Conservation (phyloP, 2,329 filamentous ascomycete genomes). For the Paecilomyces variotii region DNA sequence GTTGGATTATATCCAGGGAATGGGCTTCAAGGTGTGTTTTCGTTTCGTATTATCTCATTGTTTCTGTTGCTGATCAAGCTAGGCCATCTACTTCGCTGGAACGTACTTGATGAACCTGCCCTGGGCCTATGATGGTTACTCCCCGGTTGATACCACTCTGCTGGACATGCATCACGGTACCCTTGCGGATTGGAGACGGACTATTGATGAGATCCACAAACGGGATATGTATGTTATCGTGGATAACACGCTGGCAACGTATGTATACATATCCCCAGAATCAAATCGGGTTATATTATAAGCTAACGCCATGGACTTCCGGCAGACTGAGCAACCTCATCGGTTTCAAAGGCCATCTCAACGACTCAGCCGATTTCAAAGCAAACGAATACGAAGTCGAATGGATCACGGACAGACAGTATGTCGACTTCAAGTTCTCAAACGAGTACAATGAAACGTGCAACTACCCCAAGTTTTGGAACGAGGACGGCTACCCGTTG, state of each 20-base stretch:
- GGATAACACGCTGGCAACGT: constrained; percentile 53
- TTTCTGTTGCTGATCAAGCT: constrained; percentile 3
- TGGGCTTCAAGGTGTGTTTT: constrained; percentile 44
- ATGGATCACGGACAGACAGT: constrained; percentile 28
- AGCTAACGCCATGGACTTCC: neutral
- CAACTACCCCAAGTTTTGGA: constrained; percentile 49
- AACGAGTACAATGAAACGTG: constrained; percentile 43
- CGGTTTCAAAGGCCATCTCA: neutral
- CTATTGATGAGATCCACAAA: constrained; percentile 46
- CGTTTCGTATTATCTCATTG: too few species aligned
- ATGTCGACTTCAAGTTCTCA: constrained; percentile 45
- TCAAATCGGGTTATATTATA: neutral
- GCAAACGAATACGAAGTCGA: neutral
- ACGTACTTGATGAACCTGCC: constrained; percentile 51
- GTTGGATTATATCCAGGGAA: constrained; percentile 51
- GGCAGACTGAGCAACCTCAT: neutral
- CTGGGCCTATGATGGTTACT: constrained; percentile 50
- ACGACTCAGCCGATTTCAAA: neutral
- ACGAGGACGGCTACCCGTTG: constrained; percentile 41
- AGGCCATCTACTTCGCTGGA: constrained; percentile 50
- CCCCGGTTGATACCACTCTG: constrained; percentile 48
- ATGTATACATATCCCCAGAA: constrained; percentile 27
- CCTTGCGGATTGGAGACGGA: constrained; percentile 45
- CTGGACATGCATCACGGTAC: constrained; percentile 51
- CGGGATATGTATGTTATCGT: constrained; percentile 52